These are phyloP conservation scores for Endocalyx cinctus DNA, from an alignment of 2,329 filamentous ascomycete species.

Conservation along the genomic window DNA sequence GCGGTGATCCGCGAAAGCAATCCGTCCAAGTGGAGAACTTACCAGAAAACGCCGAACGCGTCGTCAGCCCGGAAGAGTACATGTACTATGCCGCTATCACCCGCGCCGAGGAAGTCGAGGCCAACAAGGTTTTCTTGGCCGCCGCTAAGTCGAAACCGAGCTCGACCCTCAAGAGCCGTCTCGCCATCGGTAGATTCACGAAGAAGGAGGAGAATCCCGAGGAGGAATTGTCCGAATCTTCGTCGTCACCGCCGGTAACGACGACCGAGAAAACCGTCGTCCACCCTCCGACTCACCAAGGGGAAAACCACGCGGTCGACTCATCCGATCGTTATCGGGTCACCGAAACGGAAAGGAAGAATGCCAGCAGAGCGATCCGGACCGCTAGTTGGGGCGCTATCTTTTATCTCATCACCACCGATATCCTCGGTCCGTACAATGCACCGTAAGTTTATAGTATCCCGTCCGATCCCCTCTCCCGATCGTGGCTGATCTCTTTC, in stretches of 20 bases:
- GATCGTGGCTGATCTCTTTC: too few relatives aligned
- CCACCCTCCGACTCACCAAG: not conserved
- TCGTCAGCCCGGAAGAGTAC: slow-evolving; percentile 17
- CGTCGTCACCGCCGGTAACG: not conserved
- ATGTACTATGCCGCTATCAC: slow-evolving; percentile 17
- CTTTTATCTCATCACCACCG: slow-evolving; percentile 47
- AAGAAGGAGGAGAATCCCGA: not conserved
- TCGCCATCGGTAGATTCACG: not conserved
- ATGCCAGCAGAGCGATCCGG: slow-evolving; percentile 37
- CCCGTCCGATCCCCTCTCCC: not conserved
- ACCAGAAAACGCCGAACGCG: not conserved
- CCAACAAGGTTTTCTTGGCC: slow-evolving; percentile 10
- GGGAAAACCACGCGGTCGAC: too few relatives aligned
- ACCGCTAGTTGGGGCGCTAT: slow-evolving; percentile 42
- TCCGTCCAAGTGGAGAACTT: slow-evolving; percentile 5
- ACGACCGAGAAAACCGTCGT: not conserved
- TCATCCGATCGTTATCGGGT: not conserved
- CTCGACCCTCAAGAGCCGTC: slow-evolving; percentile 5
- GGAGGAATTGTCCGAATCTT: not conserved
- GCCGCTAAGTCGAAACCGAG: slow-evolving; percentile 6
- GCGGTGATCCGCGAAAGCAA: slow-evolving; percentile 10
- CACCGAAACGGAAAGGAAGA: not conserved
- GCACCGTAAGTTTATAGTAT: slow-evolving; percentile 23
- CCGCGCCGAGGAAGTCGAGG: slow-evolving; percentile 16
- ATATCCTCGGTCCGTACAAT: slow-evolving; percentile 40